phyloP scores from a whole-genome alignment of 164 flowering plant genomes.

The Liriodendron chinense region DNA sequence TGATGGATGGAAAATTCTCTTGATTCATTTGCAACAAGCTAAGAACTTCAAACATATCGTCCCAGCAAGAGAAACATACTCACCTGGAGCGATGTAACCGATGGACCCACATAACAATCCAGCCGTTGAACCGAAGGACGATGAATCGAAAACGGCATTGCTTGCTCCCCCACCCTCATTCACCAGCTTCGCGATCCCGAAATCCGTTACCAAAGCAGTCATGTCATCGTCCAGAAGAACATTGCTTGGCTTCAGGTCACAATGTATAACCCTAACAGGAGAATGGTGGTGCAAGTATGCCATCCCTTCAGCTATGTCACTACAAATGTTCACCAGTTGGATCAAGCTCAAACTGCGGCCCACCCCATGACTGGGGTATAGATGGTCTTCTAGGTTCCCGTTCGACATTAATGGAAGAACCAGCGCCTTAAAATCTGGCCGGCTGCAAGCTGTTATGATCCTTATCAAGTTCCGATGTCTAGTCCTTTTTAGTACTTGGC shows the following conservation, averaged over 20 bases:
- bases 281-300: constrained; percentile 85
- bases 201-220: constrained; percentile 79
- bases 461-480: constrained; percentile 78
- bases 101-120: constrained; percentile 82
- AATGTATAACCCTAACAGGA: constrained; percentile 68
- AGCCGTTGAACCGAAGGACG: constrained; percentile 54
- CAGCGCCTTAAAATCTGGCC: constrained; percentile 80
- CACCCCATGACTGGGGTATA: constrained; percentile 43
- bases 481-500: constrained; percentile 67
- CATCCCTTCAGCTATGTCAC: constrained; percentile 79
- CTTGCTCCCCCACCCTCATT: constrained; percentile 31
- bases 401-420: constrained; percentile 86
- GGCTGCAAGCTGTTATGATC: constrained; percentile 77
- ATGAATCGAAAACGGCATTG: constrained; percentile 27
- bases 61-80: neutral
- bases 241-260: constrained; percentile 90
- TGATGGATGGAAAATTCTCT: too few relatives aligned
- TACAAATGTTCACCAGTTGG: constrained; percentile 68
- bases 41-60: neutral
- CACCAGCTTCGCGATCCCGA: constrained; percentile 72
- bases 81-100: constrained; percentile 96
- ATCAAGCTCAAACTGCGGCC: constrained; percentile 40
- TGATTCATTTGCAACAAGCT: neutral
- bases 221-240: constrained; percentile 75
- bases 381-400: constrained; percentile 79